Evolutionary conservation across 129 eudicot genomes (phyloP).

Genomic region (Artemisia annua): DNA sequence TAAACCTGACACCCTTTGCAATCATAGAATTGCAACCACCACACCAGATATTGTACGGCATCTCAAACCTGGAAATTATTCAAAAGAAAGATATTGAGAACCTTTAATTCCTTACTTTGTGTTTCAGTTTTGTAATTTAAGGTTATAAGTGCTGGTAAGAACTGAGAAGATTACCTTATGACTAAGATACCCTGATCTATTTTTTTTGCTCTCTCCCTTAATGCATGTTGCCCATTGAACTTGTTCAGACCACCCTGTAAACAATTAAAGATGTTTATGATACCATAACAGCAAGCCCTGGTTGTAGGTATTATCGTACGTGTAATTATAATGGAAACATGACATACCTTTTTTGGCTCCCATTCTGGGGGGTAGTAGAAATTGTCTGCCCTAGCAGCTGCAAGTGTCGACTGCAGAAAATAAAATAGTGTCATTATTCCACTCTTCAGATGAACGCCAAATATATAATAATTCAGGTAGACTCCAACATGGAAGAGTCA

Average conservation of each 20-base stretch:
- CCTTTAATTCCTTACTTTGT: too few species aligned
- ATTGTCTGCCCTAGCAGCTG: slow-evolving; percentile 98
- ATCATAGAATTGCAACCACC: slow-evolving; percentile 98
- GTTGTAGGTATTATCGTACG: not conserved
- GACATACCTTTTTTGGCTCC: slow-evolving; percentile 79
- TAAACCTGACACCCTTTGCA: slow-evolving; percentile 94
- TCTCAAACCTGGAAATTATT: slow-evolving; percentile 65
- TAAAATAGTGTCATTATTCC: slow-evolving; percentile 17
- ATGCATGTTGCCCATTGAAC: slow-evolving; percentile 95
- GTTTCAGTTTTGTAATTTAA: too few species aligned
- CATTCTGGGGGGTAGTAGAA: slow-evolving; percentile 99
- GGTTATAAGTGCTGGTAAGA: slow-evolving; percentile 2
- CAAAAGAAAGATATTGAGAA: not conserved
- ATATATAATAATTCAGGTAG: not conserved
- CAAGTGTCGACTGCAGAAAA: slow-evolving; percentile 83
- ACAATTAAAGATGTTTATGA: not conserved
- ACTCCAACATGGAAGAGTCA: slow-evolving; percentile 5
- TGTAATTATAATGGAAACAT: not conserved
- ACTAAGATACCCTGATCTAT: slow-evolving; percentile 94
- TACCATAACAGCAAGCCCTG: not conserved
- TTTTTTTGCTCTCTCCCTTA: slow-evolving; percentile 93
- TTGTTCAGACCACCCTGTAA: slow-evolving; percentile 91
- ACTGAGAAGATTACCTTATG: slow-evolving; percentile 60
- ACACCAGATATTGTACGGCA: slow-evolving; percentile 96
- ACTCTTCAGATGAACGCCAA: not conserved